Base-by-base conservation (phyloP, 1,284 basidiomycete genomes). In the Ganoderma lucidum region DNA sequence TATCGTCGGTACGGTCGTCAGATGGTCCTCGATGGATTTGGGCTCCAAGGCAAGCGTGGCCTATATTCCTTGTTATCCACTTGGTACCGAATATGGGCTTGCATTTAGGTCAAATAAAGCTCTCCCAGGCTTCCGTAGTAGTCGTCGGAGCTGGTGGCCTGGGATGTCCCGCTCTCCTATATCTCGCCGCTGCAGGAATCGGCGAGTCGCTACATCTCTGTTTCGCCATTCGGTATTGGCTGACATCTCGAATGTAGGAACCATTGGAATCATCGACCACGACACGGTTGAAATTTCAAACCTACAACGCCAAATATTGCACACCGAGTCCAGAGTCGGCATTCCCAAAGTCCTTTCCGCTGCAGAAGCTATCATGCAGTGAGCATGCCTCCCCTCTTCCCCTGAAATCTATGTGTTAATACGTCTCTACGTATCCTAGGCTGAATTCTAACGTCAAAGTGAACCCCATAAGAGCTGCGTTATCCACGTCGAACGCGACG, bases 61-160 rank as follows among this genome's bases (percentile, higher is more conserved):
- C 5, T 8, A 10, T 44, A 15, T 2, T 61, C 4, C 23, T 28
- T 19, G n/a, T 35, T 32, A 17, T 4, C 3, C 19, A 28, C 10
- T 1, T 37, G 6, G 23, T 2, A 61, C 12, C 23, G n/a, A 44
- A 61, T 39, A 32, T 32, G 42, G 30, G 14, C 32, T n/a, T 61
- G 51, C 2, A 60, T 44, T 30, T 75, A 97, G 96, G 93, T 32
- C 98, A 99, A 81, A 80, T 96, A 28, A 93, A 90, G 75, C 83
- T 99, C 10, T 89, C 90, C 69, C 75, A 83, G 6, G 89, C 96
- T 0, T 91, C 90, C 2, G 91, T 98, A 0, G 90, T 93, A 2
- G 95, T 99, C 0, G 89, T 99, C 4, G 98, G 98, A 23, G 97
- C 97, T 2, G 98, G 98, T 0, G 98, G 97, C 3, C 86, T 99